Evolutionary conservation across 164 flowering plant species (phyloP), one percentile per base, ranked within the genome.

Genomic region (Stephania cephalantha): DNA sequence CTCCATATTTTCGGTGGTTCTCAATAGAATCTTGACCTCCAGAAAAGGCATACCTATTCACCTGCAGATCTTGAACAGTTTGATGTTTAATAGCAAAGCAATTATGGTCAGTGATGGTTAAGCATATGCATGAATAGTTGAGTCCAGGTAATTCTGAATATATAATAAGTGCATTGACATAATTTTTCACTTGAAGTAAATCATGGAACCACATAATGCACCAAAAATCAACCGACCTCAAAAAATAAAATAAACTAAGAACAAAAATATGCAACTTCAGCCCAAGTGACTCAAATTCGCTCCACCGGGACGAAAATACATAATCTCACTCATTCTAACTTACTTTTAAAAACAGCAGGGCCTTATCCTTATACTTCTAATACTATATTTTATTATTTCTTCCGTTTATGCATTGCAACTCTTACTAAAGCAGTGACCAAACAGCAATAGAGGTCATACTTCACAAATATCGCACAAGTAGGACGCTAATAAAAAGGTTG

Each of bases 1-100:
- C 98, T 75, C 99, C 99, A 80, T 76, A 82, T 77, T 87, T 82
- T 77, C 96, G 83, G 75, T 95, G 99, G 30, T 86, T 86, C 79
- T 95, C 99, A 63, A 87, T 73, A 20, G 96, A 85, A 80, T 91
- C 98, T 85, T 86, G 96, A 35, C 99, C 98, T 78, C 98, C 99
- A 76, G 97, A 90, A 73, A 95, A 93, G 50, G 97, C 98, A 86
- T 90, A 82, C 76, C 74, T 90, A 82, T 91, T 95, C 69, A 95
- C 81, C 99, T 95, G 85, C 71, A 78, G 31, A 74, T 46, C 55
- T 44, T 53, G 4, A 72, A 53, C n/a, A 67, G 25, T 4, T 9
- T 58, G 2, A 58, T 58, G 64, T 58, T 58, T 50, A 15, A 4
- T 58, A 58, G 18, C 20, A n/a, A 15, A 6, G 64, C 64, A 58